Conservation (phyloP, 2,329 filamentous ascomycete genomes). For the Fusarium subtropicale region DNA sequence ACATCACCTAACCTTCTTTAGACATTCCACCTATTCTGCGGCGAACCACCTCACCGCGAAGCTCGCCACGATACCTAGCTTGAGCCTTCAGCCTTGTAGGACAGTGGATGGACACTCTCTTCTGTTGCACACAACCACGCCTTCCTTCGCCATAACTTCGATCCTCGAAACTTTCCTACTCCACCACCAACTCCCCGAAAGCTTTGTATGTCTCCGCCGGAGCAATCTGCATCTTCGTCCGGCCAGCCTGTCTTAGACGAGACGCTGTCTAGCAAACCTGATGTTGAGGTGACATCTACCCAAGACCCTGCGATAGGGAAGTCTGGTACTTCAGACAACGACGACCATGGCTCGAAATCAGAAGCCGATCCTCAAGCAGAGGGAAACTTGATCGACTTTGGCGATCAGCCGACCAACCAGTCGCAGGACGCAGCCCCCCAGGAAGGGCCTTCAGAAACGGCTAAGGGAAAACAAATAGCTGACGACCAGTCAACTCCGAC, state of each 20-base stretch:
- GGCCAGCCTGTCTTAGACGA: conserved; percentile 47
- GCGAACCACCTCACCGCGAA: conserved; percentile 10
- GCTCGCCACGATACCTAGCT: conserved; percentile 30
- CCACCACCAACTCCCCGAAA: conserved; percentile 18
- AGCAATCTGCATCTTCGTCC: conserved; percentile 46
- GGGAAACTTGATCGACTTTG: conserved; percentile 43
- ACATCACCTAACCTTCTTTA: not conserved
- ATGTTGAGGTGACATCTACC: conserved; percentile 47
- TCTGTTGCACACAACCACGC: conserved; percentile 24
- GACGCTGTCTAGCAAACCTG: conserved; percentile 45
- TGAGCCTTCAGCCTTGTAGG: conserved; percentile 35
- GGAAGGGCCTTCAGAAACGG: conserved; percentile 24
- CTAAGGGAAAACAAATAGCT: conserved; percentile 46
- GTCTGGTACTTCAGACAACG: conserved; percentile 7
- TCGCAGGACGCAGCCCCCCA: conserved; percentile 10
- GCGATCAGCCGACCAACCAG: conserved; percentile 21
- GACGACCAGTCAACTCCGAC: conserved; percentile 24
- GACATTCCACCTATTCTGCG: not conserved
- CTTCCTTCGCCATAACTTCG: conserved; percentile 23
- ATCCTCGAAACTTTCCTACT: not conserved
- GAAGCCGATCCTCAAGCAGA: conserved; percentile 4
- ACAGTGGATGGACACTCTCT: conserved; percentile 43
- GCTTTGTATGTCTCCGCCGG: conserved; percentile 55
- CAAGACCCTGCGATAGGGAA: conserved; percentile 33
- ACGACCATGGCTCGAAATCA: conserved; percentile 9